phyloP scores from a whole-genome alignment of 495 filamentous ascomycete species.

The Platismatia glauca region DNA sequence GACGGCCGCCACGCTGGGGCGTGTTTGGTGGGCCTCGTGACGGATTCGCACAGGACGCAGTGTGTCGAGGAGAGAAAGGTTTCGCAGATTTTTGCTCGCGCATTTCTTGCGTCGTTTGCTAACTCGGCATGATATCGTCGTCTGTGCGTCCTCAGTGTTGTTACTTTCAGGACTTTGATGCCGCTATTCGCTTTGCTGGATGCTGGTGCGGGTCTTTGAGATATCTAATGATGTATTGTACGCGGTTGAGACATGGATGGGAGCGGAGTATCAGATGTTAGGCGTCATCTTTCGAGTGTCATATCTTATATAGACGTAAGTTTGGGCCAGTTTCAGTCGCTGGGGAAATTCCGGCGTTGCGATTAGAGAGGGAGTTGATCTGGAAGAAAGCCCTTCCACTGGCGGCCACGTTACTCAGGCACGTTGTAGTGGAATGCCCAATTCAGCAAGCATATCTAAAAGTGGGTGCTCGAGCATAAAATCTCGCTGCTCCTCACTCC shows the following conservation, averaged over 20 bases:
- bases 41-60: too few relatives aligned
- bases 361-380: not conserved
- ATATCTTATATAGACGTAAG: not conserved
- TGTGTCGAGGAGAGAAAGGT: too few relatives aligned
- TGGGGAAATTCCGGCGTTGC: not conserved
- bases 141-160: not conserved
- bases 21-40: too few relatives aligned
- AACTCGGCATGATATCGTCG: not conserved
- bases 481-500: slow-evolving; percentile 8
- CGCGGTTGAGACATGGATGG: not conserved
- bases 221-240: not conserved
- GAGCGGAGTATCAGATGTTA: not conserved
- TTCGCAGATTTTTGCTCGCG: not conserved
- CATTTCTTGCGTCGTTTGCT: not conserved
- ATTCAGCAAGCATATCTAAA: not conserved
- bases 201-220: too few relatives aligned
- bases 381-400: too few relatives aligned
- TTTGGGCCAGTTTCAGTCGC: not conserved
- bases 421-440: not conserved
- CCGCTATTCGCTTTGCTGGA: not conserved
- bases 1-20: not conserved
- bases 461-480: not conserved
- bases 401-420: not conserved
- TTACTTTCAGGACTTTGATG: not conserved
- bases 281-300: not conserved